Base-by-base conservation (phyloP, 139 green algal genomes). In the Asterochloris sp. region DNA sequence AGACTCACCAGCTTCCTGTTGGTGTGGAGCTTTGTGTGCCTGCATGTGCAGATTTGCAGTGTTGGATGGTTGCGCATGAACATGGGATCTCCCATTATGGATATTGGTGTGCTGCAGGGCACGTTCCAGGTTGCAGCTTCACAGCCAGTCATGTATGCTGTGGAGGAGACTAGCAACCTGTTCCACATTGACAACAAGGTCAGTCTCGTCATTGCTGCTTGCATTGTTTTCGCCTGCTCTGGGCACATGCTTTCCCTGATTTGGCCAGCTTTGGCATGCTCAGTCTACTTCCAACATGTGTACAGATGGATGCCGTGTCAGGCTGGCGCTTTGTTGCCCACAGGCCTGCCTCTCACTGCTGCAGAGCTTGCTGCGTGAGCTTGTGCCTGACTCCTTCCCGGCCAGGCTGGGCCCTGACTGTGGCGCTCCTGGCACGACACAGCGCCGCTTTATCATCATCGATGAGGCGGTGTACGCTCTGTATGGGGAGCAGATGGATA, bases 341-440 rank as follows among this genome's bases (percentile, higher is more conserved):
- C 17, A 17, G 13, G 17, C 21, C 14, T 54, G n/a, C 24, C 12
- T 61, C 6, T 71, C 29, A 54, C 27, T 28, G 15, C 11, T 82
- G 47, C 86, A 90, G 87, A 76, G 79, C 10, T 62, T 90, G 26
- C 68, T 90, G 61, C 80, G 84, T 12, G 86, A 82, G 14, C 78
- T 91, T 12, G 77, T 91, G 27, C 86, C 88, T 38, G 86, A 84
- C 60, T 91, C 88, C 13, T 89, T 88, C 54, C 88, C 88, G 27
- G 80, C 83, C 63, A 77, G 69, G 27, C 68, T 88, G 63, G 77
- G 73, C 27, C 78, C 74, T 71, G 86, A 84, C 61, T 15, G 38
- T 16, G 77, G 76, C 0, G 62, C 28, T 21, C 29, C 62, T 10
- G 27, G 62, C 0, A 29, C 63, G 26, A 80, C 81, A 13, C 81